Conservation (phyloP, 202 grass and related monocot species). For the Brachypodium distachyon region DNA sequence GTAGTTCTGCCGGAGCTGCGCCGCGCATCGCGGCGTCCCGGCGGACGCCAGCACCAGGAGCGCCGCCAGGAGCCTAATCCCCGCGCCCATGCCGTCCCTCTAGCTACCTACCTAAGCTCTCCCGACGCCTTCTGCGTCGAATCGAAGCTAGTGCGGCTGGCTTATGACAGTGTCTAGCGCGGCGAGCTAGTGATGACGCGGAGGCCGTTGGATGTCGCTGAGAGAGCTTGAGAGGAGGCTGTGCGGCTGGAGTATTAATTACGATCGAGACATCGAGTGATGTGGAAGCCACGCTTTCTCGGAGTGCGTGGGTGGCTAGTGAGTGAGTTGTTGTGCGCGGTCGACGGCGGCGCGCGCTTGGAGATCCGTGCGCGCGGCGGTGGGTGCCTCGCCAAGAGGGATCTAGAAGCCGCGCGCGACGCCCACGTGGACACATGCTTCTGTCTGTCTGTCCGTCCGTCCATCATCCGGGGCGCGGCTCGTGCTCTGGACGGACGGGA, state of each 20-base stretch:
- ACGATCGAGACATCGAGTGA: neutral
- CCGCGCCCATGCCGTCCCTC: conserved; percentile 16
- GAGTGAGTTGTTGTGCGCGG: neutral
- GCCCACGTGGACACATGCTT: conserved; percentile 6
- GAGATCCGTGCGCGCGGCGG: conserved; percentile 17
- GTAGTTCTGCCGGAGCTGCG: conserved; percentile 64
- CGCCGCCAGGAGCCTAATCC: conserved; percentile 24
- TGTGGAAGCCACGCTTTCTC: conserved; percentile 24
- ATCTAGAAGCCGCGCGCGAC: neutral
- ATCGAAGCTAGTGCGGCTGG: neutral
- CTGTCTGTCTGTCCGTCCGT: neutral
- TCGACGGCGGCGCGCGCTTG: neutral
- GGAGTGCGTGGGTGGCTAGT: neutral
- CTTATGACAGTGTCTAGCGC: neutral
- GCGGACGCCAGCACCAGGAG: conserved; percentile 2
- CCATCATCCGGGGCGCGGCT: neutral
- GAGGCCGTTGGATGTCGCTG: neutral
- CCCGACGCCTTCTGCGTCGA: neutral
- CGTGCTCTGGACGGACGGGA: neutral
- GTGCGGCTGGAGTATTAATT: neutral
- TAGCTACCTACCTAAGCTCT: neutral
- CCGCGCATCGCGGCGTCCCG: neutral
- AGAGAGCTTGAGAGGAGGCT: too few relatives aligned
- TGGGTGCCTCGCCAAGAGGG: neutral
- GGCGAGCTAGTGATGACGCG: neutral